A percentile compares a stretch with the other conserved stretches of the same genome.
phyloP scores from a whole-genome alignment of 129 eudicot species.

The Saussurea involucrata region DNA sequence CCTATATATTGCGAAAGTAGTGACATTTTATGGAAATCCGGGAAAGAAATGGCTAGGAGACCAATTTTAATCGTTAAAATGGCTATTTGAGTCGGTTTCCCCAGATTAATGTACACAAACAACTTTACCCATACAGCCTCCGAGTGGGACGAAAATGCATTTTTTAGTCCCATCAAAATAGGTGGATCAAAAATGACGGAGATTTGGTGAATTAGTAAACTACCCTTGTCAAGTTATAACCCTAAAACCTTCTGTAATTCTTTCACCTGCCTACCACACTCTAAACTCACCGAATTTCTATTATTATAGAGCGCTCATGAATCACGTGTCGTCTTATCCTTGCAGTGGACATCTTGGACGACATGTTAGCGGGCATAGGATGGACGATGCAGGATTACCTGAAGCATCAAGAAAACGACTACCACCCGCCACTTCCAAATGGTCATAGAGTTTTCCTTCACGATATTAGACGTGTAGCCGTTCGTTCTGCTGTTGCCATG shows the following conservation, averaged over 20 bases:
- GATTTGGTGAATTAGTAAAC: neutral
- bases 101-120: too few species aligned
- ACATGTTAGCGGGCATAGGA: constrained; percentile 95
- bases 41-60: too few species aligned
- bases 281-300: neutral
- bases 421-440: constrained; percentile 89
- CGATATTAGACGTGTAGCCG: constrained; percentile 92
- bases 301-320: neutral
- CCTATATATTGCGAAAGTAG: too few species aligned
- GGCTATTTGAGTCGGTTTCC: too few species aligned
- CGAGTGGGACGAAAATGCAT: too few species aligned
- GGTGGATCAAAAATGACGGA: too few species aligned
- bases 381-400: constrained; percentile 96
- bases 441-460: constrained; percentile 91
- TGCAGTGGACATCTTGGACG: constrained; percentile 93
- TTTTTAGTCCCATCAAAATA: neutral
- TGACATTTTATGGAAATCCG: too few species aligned
- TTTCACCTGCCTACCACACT: neutral
- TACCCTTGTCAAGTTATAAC: neutral
- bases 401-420: constrained; percentile 86
- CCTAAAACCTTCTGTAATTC: neutral
- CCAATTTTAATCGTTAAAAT: too few species aligned
- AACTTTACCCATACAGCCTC: too few species aligned
- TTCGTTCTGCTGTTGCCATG: constrained; percentile 97
- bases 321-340: constrained; percentile 14